Conservation (phyloP, 805 yeast genomes). For the Yamadazyma akitaensis region DNA sequence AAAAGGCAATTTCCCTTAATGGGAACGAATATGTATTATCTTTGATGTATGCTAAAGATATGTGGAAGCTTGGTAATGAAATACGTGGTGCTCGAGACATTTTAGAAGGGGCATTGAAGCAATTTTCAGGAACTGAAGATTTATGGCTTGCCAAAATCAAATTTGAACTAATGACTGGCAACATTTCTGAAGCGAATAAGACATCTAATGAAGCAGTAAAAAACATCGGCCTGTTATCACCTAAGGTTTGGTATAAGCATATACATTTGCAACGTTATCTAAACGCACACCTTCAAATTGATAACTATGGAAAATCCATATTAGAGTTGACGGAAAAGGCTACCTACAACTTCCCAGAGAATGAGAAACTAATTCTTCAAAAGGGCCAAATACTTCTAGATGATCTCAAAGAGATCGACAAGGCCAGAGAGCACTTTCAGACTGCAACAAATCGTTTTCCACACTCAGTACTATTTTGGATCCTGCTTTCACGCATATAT, state of each 20-base stretch:
- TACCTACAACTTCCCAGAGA: constrained; percentile 44
- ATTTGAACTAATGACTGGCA: constrained; percentile 47
- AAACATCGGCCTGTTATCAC: constrained; percentile 22
- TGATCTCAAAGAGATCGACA: constrained; percentile 18
- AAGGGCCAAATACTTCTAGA: constrained; percentile 52
- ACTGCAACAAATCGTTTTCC: constrained; percentile 52
- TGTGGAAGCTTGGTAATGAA: constrained; percentile 50
- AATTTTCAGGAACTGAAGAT: constrained; percentile 46
- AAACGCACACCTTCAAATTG: constrained; percentile 2
- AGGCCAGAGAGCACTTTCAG: constrained; percentile 47
- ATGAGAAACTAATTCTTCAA: constrained; percentile 57
- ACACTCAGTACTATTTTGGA: constrained; percentile 49
- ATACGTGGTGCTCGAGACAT: constrained; percentile 51
- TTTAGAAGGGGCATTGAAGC: constrained; percentile 44
- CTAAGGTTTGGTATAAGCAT: constrained; percentile 61
- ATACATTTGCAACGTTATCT: constrained; percentile 22
- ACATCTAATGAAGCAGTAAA: constrained; percentile 23
- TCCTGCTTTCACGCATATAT: constrained; percentile 46
- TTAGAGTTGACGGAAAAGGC: constrained; percentile 42
- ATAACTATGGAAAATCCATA: constrained; percentile 6
- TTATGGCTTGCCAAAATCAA: constrained; percentile 74
- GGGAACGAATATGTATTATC: constrained; percentile 51
- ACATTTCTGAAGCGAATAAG: constrained; percentile 38
- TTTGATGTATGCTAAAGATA: constrained; percentile 71
- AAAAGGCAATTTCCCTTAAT: constrained; percentile 48